phyloP scores from a whole-genome alignment of 495 filamentous ascomycete species.

The Cryomyces antarcticus region DNA sequence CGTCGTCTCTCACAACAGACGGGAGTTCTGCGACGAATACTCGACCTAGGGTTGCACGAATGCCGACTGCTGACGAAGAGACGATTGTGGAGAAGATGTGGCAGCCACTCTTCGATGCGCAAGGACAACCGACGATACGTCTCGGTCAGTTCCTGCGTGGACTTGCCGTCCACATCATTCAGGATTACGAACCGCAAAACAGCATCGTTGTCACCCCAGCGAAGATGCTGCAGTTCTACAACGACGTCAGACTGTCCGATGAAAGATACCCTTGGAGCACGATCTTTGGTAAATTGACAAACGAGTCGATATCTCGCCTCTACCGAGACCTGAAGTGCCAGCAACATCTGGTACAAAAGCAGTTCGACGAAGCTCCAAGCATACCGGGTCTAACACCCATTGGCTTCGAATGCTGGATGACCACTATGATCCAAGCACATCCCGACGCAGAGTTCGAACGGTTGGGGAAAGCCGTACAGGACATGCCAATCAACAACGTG shows the following conservation, averaged over 20 bases:
- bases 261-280: conserved; percentile 49
- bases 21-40: background rate
- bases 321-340: conserved; percentile 59
- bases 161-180: conserved; percentile 62
- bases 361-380: conserved; percentile 27
- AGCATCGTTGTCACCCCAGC: conserved; percentile 62
- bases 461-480: conserved; percentile 47
- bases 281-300: conserved; percentile 25
- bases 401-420: conserved; percentile 66
- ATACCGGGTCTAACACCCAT: conserved; percentile 59
- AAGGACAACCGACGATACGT: conserved; percentile 42
- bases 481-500: conserved; percentile 56
- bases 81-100: conserved; percentile 48
- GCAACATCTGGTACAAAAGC: conserved; percentile 58
- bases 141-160: conserved; percentile 55
- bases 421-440: conserved; percentile 50
- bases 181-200: conserved; percentile 50
- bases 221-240: conserved; percentile 67
- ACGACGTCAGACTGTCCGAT: conserved; percentile 34
- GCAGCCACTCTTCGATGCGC: conserved; percentile 54
- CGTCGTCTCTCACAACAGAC: background rate
- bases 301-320: conserved; percentile 38
- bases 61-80: background rate
- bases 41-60: background rate
- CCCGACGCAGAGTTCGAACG: conserved; percentile 61